Evolutionary conservation across 148 eudicot genomes (phyloP), one percentile per base, ranked within the genome.

Genomic region (Fagopyrum tataricum): DNA sequence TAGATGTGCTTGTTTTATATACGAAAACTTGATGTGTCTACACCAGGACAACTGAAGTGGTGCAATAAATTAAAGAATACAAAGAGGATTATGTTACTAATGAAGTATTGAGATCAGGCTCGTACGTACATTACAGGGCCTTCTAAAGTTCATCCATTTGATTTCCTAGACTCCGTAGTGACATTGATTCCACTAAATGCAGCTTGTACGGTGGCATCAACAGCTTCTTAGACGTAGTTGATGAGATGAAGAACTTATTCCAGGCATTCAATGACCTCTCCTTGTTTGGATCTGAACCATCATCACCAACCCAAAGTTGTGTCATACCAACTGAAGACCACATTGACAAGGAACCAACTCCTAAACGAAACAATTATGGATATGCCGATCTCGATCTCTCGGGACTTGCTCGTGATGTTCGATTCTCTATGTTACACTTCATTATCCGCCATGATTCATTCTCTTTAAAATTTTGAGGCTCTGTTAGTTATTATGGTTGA

Each of bases 51-150:
- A 80, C 88, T 68, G 95, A 94, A 75, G 88, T 94, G 74, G 84
- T 94, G 72, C 83, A 94, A 70, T 89, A 89, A 55, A 87, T 81
- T 77, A 86, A 78, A 80, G 98, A 91, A 66, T 94, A 84, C 87
- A 93, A 97, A 0, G 98, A 94, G 77, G 98, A 93, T 44, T 97
- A 94, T 74, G 74, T 69, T 78, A 84, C 81, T 66, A 89, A 87
- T 2, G n/a, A n/a, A n/a, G 82, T 87, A 23, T 83, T 87, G 18
- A 87, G 89, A n/a, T n/a, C n/a, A 2, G 82, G 88, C 23, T 83
- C 89, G 18, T 82, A 72, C 61, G 49, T 77, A 31, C n/a, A n/a
- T n/a, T n/a, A n/a, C 56, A 24, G 80, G 76, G 8, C 78, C 87
- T 39, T 44, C 88, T 55, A 81, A 82, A 13, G 44, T 42, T 47